Evolutionary conservation across 2,329 filamentous ascomycete species (phyloP), one percentile per base, ranked within the genome.

Genomic region (Dactylella cylindrospora): DNA sequence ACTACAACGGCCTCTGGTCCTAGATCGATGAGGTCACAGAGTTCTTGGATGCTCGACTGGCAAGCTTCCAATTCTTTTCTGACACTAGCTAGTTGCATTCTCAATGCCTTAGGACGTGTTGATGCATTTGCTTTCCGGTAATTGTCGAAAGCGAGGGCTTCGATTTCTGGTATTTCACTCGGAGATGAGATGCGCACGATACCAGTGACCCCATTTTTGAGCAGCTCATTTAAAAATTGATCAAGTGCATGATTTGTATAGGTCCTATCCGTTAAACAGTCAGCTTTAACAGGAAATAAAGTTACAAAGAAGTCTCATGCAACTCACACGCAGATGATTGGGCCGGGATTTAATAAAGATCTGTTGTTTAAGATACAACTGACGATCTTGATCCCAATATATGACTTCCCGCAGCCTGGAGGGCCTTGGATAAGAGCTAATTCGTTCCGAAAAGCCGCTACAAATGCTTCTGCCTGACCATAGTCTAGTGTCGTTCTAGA

Each of bases 391-490:
- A 81, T 75, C 2, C 83, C 84, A 0, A 78, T 75, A 65, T 79
- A 86, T 2, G 76, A 79, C 68, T 88, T 88, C 0, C 85, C 84
- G 0, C 84, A 88, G 0, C 85, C 84, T 0, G 84, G 84, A 0
- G 84, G 84, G 0, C 85, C 85, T 73, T 88, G 84, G 7, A 86
- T 84, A 3, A 86, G 73, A 1, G 81, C 78, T 6, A 85, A 70
- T 22, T 76, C 75, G 1, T 76, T 74, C 0, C 73, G 75, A 0
- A 87, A 70, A 3, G 80, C 76, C 13, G 76, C 72, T 0, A 84
- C 65, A 0, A 86, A 69, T 1, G 82, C 80, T 3, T 67, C 60
- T 3, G 77, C 76, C 61, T 81, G 78, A 0, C 75, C 76, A 1
- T 67, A 50, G 64, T 86, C 83, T 0, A 87, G 75, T 0, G 69